A percentile compares a stretch with the other conserved stretches of the same genome.
These are phyloP conservation scores for Tillandsia fasciculata DNA, from an alignment of 176 grass and related monocot species.

Conservation along the genomic window DNA sequence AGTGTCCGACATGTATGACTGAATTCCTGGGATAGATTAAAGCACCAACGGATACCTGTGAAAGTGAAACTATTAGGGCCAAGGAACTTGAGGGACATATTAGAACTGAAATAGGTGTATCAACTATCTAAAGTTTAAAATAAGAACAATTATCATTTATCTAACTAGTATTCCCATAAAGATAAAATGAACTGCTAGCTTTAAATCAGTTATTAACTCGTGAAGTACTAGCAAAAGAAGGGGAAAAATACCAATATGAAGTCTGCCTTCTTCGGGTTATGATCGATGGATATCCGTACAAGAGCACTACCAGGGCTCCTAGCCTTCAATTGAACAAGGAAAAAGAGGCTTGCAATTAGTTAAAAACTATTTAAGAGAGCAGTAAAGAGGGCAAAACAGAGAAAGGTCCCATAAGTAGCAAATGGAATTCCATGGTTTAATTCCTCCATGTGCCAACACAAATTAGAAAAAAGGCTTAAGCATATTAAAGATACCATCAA, in stretches of 20 bases:
- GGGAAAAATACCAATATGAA: conserved; percentile 67
- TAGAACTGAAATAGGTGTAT: neutral
- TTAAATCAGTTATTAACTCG: neutral
- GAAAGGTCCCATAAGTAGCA: neutral
- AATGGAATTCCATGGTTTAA: neutral
- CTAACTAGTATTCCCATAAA: neutral
- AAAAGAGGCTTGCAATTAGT: conserved; percentile 8
- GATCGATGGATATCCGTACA: conserved; percentile 51
- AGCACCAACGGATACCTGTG: conserved; percentile 73
- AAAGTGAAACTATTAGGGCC: conserved; percentile 12
- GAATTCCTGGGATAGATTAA: conserved; percentile 57
- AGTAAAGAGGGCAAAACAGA: neutral
- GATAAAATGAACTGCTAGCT: conserved; percentile 1
- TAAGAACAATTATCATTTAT: too few relatives aligned
- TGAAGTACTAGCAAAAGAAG: neutral
- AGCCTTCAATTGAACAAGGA: conserved; percentile 37
- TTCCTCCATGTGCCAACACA: neutral
- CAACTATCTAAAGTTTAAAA: neutral
- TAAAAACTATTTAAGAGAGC: conserved; percentile 11
- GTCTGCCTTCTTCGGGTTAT: conserved; percentile 58
- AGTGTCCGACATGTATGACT: conserved; percentile 49
- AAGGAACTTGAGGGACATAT: neutral
- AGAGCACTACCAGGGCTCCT: conserved; percentile 71
- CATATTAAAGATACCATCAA: neutral
- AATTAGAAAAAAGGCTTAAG: neutral